A percentile compares a stretch with the other conserved stretches of the same genome.
phyloP scores from a whole-genome alignment of 176 grass and related monocot species.

The Aegilops tauschii region DNA sequence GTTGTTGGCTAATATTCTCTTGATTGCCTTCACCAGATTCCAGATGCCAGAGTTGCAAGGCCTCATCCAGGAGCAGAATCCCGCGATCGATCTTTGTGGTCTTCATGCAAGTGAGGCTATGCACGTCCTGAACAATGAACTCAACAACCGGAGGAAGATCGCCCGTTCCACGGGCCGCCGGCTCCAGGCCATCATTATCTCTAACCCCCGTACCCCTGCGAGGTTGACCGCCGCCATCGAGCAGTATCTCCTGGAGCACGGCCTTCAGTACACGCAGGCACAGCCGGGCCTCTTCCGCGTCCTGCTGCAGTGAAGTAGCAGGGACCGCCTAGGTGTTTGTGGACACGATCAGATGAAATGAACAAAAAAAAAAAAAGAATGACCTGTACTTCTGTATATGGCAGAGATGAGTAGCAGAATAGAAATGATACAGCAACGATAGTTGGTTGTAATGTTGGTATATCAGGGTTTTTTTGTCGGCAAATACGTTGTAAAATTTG shows the following conservation, averaged over 20 bases:
- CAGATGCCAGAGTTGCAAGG: conserved; percentile 56
- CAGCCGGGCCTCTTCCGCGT: conserved; percentile 76
- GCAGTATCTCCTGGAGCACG: conserved; percentile 81
- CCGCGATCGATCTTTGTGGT: conserved; percentile 65
- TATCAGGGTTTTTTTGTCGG: conserved; percentile 56
- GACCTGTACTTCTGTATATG: conserved; percentile 80
- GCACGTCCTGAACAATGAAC: conserved; percentile 72
- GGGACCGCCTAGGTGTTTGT: conserved; percentile 11
- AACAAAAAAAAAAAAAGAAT: conserved; percentile 8
- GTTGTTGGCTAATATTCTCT: neutral
- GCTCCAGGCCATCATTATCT: conserved; percentile 61
- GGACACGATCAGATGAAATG: conserved; percentile 33
- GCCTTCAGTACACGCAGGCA: conserved; percentile 53
- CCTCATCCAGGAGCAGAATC: conserved; percentile 65
- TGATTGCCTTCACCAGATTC: conserved; percentile 38
- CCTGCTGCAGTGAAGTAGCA: conserved; percentile 55
- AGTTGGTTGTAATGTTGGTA: conserved; percentile 50
- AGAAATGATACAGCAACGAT: conserved; percentile 41
- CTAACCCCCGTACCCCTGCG: conserved; percentile 42
- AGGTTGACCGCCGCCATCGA: conserved; percentile 62
- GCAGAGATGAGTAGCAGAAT: conserved; percentile 61
- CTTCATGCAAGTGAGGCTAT: conserved; percentile 68
- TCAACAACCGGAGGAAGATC: conserved; percentile 65
- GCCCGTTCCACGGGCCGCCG: conserved; percentile 55
- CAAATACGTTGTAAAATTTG: conserved; percentile 75